Evolutionary conservation across 2,329 filamentous ascomycete genomes (phyloP), one percentile per base, ranked within the genome.

Genomic region (Fusarium ramigenum): DNA sequence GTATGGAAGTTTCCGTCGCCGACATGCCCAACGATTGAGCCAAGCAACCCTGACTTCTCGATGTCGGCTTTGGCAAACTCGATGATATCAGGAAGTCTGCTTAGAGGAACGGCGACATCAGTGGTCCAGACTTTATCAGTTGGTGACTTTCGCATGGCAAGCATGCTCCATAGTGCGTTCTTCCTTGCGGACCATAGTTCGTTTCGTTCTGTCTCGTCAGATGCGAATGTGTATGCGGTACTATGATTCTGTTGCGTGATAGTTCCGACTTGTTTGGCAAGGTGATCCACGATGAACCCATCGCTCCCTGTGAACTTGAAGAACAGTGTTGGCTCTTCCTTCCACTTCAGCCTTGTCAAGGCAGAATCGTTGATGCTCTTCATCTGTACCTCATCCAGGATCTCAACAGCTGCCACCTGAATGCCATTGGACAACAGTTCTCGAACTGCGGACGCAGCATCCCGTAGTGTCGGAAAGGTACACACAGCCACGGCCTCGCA

Each of bases 1-100:
- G 49, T 92, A 80, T 98, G 95, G 84, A 98, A 98, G 81, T 97
- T 98, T 25, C 95, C 95, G 79, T 97, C 95, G 11, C 95, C 95
- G 60, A 97, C 92, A 78, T 98, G 95, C 5, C 95, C 95, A 4
- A 98, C 85, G 21, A 97, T 93, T 75, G 92, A 95, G 1, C 94
- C 94, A 78, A 97, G 97, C 2, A 97, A 83, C 0, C 93, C 94
- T 5, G 97, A 86, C 11, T 93, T 91, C 78, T 96, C 93, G 87
- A 97, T 92, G 78, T 97, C 94, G 78, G 93, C 92, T 84, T 97
- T 97, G 66, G 93, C 95, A 42, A 94, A 86, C 80, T 97, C 95
- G 84, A 88, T 87, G 63, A 95, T 92, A 71, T 94, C 92, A 0
- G 93, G 90, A 5, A 96, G 84, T 15, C 90, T 85, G 60, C 90